Percentiles rank a stretch among this genome's conserved stretches.
These are phyloP conservation scores for Vitis hybrid DNA, from an alignment of 177 flowering plant species.

Conservation along the genomic window DNA sequence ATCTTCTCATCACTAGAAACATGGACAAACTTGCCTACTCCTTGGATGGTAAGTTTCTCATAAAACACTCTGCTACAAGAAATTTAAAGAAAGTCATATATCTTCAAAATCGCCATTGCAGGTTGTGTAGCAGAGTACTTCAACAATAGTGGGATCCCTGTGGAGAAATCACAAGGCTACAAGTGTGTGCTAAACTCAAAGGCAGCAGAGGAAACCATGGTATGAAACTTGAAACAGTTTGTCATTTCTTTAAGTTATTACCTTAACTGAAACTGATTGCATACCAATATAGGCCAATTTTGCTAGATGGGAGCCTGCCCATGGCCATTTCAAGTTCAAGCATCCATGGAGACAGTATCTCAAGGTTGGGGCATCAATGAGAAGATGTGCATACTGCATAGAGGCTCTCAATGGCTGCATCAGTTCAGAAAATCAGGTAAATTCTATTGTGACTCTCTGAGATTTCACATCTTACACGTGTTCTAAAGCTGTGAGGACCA, in stretches of 20 bases:
- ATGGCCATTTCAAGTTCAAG: conserved; percentile 63
- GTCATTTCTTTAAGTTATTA: background rate
- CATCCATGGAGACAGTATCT: conserved; percentile 93
- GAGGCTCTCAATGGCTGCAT: conserved; percentile 68
- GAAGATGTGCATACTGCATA: conserved; percentile 67
- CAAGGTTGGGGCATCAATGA: conserved; percentile 52
- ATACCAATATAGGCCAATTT: conserved; percentile 61
- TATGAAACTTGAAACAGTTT: conserved; percentile 15
- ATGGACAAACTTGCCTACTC: conserved; percentile 76
- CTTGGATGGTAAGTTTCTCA: conserved; percentile 63
- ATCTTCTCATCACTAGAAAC: conserved; percentile 46
- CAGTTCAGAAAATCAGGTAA: conserved; percentile 55
- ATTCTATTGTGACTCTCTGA: no score
- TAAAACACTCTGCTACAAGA: background rate
- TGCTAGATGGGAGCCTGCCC: conserved; percentile 91
- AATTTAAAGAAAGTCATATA: background rate
- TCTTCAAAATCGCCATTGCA: conserved; percentile 14
- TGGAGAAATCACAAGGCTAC: conserved; percentile 39
- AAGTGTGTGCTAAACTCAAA: conserved; percentile 71
- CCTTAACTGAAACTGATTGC: background rate
- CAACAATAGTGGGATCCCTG: conserved; percentile 6
- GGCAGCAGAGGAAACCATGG: conserved; percentile 68
- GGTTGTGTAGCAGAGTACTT: conserved; percentile 53
- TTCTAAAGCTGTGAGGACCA: no score
- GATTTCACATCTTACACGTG: no score